Evolutionary conservation across 2,329 filamentous ascomycete species (phyloP).

Genomic region (Paracoccidioides lutzii): DNA sequence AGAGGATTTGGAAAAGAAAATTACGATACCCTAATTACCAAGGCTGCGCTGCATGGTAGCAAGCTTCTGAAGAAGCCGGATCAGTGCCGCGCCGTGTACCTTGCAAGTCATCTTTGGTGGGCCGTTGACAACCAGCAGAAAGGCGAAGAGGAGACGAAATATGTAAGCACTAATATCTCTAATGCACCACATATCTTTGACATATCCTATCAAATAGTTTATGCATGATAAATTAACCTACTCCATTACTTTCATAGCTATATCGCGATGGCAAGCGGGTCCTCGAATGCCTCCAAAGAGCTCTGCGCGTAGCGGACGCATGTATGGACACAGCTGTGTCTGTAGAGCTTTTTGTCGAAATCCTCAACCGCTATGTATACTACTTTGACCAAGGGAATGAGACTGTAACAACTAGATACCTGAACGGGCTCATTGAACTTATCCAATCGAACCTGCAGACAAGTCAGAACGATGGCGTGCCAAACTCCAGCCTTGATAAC

Average conservation of each 20-base stretch:
- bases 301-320: slow-evolving; percentile 87
- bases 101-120: slow-evolving; percentile 98
- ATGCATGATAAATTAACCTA: neutral
- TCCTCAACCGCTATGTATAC: slow-evolving; percentile 95
- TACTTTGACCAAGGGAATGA: slow-evolving; percentile 99
- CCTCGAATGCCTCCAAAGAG: slow-evolving; percentile 87
- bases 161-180: slow-evolving; percentile 41
- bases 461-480: slow-evolving; percentile 48
- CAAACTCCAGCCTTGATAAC: slow-evolving; percentile 65
- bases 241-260: slow-evolving; percentile 36
- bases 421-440: slow-evolving; percentile 94
- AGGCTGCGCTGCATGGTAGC: slow-evolving; percentile 90
- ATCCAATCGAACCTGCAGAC: slow-evolving; percentile 92
- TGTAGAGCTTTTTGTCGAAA: slow-evolving; percentile 96
- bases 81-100: slow-evolving; percentile 89
- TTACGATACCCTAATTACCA: slow-evolving; percentile 96
- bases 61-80: slow-evolving; percentile 96
- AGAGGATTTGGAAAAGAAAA: slow-evolving; percentile 91
- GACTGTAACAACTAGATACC: slow-evolving; percentile 92
- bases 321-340: slow-evolving; percentile 98
- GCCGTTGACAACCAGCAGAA: slow-evolving; percentile 68
- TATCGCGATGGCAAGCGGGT: slow-evolving; percentile 97
- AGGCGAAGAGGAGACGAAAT: slow-evolving; percentile 67
- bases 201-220: neutral
- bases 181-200: neutral